Evolutionary conservation across 495 filamentous ascomycete genomes (phyloP).

Genomic region (Talaromyces nanjingensis): DNA sequence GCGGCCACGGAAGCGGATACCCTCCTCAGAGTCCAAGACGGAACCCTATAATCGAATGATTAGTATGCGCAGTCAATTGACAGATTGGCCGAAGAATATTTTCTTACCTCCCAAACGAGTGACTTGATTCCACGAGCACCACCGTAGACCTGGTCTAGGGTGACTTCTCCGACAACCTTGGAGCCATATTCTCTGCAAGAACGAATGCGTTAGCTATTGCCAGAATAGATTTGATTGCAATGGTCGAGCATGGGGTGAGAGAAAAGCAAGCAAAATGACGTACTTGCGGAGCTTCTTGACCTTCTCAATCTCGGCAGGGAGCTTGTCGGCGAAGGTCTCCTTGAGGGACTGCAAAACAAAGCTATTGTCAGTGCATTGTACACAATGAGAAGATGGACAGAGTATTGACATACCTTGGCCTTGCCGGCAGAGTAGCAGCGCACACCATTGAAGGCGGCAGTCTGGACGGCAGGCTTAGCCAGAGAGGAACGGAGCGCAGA

Average conservation of each 20-base stretch:
- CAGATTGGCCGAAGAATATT: not conserved
- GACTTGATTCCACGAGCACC: slow-evolving; percentile 98
- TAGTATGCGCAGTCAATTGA: slow-evolving; percentile 4
- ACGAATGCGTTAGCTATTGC: slow-evolving; percentile 17
- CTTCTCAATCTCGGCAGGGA: slow-evolving; percentile 95
- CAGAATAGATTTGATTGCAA: not conserved
- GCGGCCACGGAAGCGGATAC: slow-evolving; percentile 97
- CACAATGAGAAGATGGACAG: slow-evolving; percentile 6
- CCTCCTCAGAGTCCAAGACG: slow-evolving; percentile 95
- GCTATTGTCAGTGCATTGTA: slow-evolving; percentile 19
- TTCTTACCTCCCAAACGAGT: slow-evolving; percentile 83
- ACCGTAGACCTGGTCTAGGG: slow-evolving; percentile 97
- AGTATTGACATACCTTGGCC: slow-evolving; percentile 58
- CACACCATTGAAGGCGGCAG: slow-evolving; percentile 70
- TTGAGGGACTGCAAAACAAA: slow-evolving; percentile 70
- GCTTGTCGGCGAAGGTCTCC: slow-evolving; percentile 92
- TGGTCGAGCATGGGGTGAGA: not conserved
- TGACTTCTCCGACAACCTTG: slow-evolving; percentile 95
- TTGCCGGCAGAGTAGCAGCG: slow-evolving; percentile 85
- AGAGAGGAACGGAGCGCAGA: slow-evolving; percentile 67
- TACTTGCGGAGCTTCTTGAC: slow-evolving; percentile 97
- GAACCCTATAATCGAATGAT: slow-evolving; percentile 55
- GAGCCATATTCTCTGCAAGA: slow-evolving; percentile 73
- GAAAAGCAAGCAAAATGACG: slow-evolving; percentile 19
- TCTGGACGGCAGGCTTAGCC: slow-evolving; percentile 52